Percentiles rank a stretch among this genome's conserved stretches.
Conservation (phyloP, 2,329 filamentous ascomycete species). For the Rhexocercosporidium sp. region DNA sequence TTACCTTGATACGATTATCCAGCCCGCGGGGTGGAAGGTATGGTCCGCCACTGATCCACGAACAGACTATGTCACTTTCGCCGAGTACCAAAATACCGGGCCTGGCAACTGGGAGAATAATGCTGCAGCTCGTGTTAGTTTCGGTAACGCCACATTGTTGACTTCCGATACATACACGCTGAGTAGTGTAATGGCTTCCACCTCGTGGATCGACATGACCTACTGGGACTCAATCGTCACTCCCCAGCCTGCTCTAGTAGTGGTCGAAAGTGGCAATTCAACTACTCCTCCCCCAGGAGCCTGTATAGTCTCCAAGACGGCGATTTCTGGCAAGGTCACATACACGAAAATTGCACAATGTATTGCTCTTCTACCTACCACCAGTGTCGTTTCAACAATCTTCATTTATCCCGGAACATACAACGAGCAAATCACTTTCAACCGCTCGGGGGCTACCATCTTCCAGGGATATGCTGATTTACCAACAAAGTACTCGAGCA, state of each 20-base stretch:
- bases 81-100: constrained; percentile 27
- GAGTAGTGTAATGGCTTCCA: constrained; percentile 47
- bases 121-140: constrained; percentile 41
- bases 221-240: constrained; percentile 46
- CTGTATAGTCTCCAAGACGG: constrained; percentile 45
- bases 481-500: constrained; percentile 6
- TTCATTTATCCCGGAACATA: constrained; percentile 62
- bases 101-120: constrained; percentile 40
- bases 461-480: constrained; percentile 14
- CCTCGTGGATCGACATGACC: constrained; percentile 49
- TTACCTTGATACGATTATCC: constrained; percentile 53
- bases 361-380: constrained; percentile 44
- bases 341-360: constrained; percentile 46
- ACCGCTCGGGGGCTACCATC: constrained; percentile 37
- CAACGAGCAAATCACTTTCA: constrained; percentile 54
- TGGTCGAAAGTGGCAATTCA: constrained; percentile 31
- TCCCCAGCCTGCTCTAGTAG: constrained; percentile 39
- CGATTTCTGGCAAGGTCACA: constrained; percentile 43
- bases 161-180: constrained; percentile 45
- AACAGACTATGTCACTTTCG: constrained; percentile 25
- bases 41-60: constrained; percentile 45
- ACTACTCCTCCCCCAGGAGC: constrained; percentile 44
- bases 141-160: constrained; percentile 44
- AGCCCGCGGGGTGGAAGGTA: constrained; percentile 53
- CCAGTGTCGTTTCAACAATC: constrained; percentile 49